phyloP scores from a whole-genome alignment of 495 filamentous ascomycete species.

The Penicillium coprophilum region DNA sequence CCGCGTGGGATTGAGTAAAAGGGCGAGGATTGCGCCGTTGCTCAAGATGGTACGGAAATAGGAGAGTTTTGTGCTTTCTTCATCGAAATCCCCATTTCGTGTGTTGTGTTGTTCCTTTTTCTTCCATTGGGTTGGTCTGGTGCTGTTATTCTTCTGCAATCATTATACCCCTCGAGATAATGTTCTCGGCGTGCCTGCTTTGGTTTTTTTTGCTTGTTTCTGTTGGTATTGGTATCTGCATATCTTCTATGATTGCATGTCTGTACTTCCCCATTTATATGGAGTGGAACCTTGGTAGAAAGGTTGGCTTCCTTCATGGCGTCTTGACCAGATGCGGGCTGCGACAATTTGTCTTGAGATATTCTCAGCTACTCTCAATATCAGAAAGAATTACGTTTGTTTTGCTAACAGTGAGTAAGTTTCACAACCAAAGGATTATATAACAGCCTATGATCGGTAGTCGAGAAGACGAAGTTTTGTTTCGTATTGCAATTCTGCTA shows the following conservation, averaged over 20 bases:
- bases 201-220: background rate
- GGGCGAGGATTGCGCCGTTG: constrained; percentile 63
- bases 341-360: background rate
- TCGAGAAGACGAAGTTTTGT: background rate
- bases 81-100: background rate
- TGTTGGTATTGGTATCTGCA: background rate
- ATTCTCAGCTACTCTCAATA: constrained; percentile 2
- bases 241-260: constrained; percentile 2
- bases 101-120: background rate
- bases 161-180: constrained; percentile 26
- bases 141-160: constrained; percentile 12
- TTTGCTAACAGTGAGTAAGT: background rate
- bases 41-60: constrained; percentile 63
- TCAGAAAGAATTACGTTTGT: constrained; percentile 3
- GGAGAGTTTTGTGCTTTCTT: background rate
- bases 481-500: background rate
- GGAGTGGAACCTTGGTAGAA: background rate
- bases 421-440: background rate
- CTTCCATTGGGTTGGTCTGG: background rate
- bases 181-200: constrained; percentile 10
- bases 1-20: constrained; percentile 66
- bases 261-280: background rate
- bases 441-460: background rate
- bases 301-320: background rate
- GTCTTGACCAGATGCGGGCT: background rate